Base-by-base conservation (phyloP, 495 filamentous ascomycete genomes). In the Penicillium samsonianum region DNA sequence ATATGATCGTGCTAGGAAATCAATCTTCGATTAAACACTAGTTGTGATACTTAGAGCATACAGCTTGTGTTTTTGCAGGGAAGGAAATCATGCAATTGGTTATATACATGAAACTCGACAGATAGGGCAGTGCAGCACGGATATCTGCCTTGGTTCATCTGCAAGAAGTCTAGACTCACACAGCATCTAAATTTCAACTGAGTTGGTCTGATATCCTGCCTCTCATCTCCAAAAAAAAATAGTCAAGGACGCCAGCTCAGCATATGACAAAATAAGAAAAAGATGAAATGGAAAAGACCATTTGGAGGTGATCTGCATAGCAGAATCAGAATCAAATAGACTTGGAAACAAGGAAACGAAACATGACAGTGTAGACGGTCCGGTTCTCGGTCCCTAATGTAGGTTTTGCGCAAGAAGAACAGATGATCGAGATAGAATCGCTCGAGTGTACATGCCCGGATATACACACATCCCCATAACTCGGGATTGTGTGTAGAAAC, bases 291-390 rank as follows among this genome's bases (percentile, higher is more conserved):
- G 20, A 38, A 33, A 38, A 10, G 23, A 43, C 35, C 30, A 56
- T 55, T 59, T 30, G 20, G 22, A 30, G 4, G 16, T 38, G 38
- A 53, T 16, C 50, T 31, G 50, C 50, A 5, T 30, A 44, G 38
- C 52, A 54, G 52, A 25, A 16, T 35, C 19, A 17, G 19, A 45
- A 25, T 26, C 35, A 40, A 28, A 46, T 44, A 28, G 17, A 53
- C 50, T 46, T 50, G 26, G 38, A n/a, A 56, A 54, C 30, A 53
- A 20, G 41, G 41, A 55, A 50, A 57, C 12, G 12, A 59, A 40
- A 64, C 63, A 65, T 63, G 62, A 68, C 48, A 61, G 35, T n/a
- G n/a, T 38, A 55, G 19, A 61, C 48, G 42, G 52, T 51, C 65
- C 59, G 57, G 50, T 60, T 67, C 53, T 58, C 59, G 54, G 56